Percentiles rank a stretch among this genome's conserved stretches.
These are phyloP conservation scores for Brassica balearica DNA, from an alignment of 441 rosid genomes.

Conservation along the genomic window DNA sequence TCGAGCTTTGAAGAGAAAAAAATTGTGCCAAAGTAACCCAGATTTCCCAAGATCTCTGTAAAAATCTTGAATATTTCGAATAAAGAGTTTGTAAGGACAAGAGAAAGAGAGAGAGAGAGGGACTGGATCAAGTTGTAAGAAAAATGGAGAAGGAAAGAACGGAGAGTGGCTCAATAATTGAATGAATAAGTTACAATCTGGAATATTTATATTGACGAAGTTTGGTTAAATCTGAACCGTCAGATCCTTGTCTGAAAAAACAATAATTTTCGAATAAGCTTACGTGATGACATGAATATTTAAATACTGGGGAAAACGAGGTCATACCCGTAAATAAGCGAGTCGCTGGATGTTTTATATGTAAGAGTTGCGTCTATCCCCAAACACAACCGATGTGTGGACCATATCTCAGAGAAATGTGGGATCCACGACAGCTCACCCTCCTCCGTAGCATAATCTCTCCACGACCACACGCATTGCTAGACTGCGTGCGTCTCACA, in stretches of 20 bases:
- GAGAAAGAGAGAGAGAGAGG: background rate
- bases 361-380: slow-evolving; percentile 30
- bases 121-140: background rate
- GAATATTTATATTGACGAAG: background rate
- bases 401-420: slow-evolving; percentile 7
- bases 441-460: slow-evolving; percentile 11
- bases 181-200: background rate
- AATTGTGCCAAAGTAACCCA: background rate
- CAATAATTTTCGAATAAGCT: background rate
- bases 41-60: background rate
- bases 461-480: background rate
- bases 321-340: background rate
- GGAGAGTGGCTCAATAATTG: slow-evolving; percentile 1
- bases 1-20: background rate
- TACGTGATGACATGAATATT: background rate
- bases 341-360: background rate
- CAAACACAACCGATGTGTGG: slow-evolving; percentile 34
- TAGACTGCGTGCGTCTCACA: background rate
- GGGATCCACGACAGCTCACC: slow-evolving; percentile 41
- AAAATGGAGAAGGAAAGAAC: background rate
- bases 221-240: background rate
- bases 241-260: background rate
- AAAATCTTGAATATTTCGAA: background rate
- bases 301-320: background rate
- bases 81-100: background rate